These are phyloP conservation scores for Groenewaldozyma sp. DNA, from an alignment of 1,139 yeast genomes.

Conservation along the genomic window DNA sequence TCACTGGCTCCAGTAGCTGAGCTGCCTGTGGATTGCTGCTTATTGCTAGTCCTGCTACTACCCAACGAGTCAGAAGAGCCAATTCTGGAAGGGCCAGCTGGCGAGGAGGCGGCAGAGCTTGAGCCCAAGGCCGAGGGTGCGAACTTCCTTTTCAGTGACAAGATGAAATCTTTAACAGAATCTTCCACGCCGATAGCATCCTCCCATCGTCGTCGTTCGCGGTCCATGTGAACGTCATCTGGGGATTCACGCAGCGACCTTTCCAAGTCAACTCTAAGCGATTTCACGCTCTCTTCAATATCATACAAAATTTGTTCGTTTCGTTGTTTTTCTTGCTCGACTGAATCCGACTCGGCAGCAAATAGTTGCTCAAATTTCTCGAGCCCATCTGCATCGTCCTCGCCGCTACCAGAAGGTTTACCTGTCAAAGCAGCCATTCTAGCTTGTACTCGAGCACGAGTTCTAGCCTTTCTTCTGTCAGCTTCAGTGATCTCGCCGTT, in stretches of 20 bases:
- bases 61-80: slow-evolving; percentile 3
- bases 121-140: slow-evolving; percentile 7
- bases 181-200: slow-evolving; percentile 71
- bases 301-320: slow-evolving; percentile 50
- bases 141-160: slow-evolving; percentile 36
- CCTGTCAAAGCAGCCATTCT: slow-evolving; percentile 93
- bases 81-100: slow-evolving; percentile 3
- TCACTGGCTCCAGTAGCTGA: slow-evolving; percentile 11
- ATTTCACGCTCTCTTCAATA: slow-evolving; percentile 63
- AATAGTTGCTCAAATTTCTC: slow-evolving; percentile 50
- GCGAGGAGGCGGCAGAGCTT: slow-evolving; percentile 7
- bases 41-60: not conserved
- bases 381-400: slow-evolving; percentile 33
- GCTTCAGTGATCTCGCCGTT: slow-evolving; percentile 75
- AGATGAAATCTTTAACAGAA: slow-evolving; percentile 57
- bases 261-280: slow-evolving; percentile 56
- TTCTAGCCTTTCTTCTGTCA: slow-evolving; percentile 69
- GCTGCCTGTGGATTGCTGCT: not conserved
- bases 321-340: slow-evolving; percentile 48
- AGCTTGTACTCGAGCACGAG: slow-evolving; percentile 67
- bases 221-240: slow-evolving; percentile 35
- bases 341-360: slow-evolving; percentile 45
- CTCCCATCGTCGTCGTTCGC: slow-evolving; percentile 72
- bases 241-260: slow-evolving; percentile 27
- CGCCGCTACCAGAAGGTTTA: slow-evolving; percentile 40